A percentile compares a stretch with the other conserved stretches of the same genome.
Evolutionary conservation across 2,329 filamentous ascomycete genomes (phyloP).

Genomic region (Chalaropsis thielavioides): DNA sequence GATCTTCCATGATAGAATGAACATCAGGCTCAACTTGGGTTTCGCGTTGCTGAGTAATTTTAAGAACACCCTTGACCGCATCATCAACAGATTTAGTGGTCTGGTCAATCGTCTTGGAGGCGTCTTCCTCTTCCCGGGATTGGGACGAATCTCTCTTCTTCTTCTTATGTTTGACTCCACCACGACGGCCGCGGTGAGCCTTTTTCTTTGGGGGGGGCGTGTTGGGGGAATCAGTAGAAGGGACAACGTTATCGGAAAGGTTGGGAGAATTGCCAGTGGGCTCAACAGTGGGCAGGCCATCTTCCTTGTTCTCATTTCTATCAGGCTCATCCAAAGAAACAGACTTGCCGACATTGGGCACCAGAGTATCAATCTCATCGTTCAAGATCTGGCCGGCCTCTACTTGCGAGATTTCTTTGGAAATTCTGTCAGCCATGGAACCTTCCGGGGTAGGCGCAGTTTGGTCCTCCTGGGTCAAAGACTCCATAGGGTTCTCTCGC

Average conservation of each 20-base stretch:
- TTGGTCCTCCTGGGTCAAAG: not conserved
- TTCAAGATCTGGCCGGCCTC: not conserved
- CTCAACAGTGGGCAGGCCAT: not conserved
- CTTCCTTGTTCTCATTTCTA: conserved; percentile 1
- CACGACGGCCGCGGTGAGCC: conserved; percentile 54
- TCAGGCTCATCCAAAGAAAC: not conserved
- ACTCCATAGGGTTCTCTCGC: conserved; percentile 12
- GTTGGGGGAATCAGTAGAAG: conserved; percentile 17
- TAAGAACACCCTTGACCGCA: conserved; percentile 43
- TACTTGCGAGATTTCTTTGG: not conserved
- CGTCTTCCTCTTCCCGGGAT: conserved; percentile 34
- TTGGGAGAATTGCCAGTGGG: conserved; percentile 5
- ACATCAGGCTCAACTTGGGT: conserved; percentile 43
- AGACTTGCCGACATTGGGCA: not conserved
- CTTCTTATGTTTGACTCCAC: conserved; percentile 53
- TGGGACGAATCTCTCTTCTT: conserved; percentile 38
- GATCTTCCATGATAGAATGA: conserved; percentile 40
- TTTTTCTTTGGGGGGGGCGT: conserved; percentile 40
- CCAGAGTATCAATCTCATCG: not conserved
- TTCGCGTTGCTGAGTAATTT: conserved; percentile 37
- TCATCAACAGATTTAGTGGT: conserved; percentile 39
- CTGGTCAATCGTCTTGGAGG: conserved; percentile 18
- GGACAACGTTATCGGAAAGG: conserved; percentile 10
- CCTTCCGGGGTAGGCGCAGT: not conserved
- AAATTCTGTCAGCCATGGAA: conserved; percentile 1